Base-by-base conservation (phyloP, 2,329 filamentous ascomycete genomes). In the Bimuria novae-zelandiae region DNA sequence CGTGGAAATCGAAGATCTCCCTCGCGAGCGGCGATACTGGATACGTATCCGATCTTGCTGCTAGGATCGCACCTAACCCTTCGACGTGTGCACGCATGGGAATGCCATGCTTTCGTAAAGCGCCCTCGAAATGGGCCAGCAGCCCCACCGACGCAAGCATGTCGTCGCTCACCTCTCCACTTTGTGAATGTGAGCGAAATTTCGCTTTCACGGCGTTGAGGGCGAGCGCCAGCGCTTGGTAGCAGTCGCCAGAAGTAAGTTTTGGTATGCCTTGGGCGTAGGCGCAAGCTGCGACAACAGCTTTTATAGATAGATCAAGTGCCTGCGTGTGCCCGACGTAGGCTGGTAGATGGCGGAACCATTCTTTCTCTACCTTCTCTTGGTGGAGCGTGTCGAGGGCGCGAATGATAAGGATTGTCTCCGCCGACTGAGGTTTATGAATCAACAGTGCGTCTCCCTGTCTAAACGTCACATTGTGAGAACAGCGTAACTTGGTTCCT, bases 331-430 rank as follows among this genome's bases (percentile, higher is more conserved):
- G 37, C 27, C 57, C 57, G 16, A 58, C 52, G 40, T 54, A 52
- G 47, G 55, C 53, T 32, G 55, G 57, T 23, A 60, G 53, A 49
- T 60, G 57, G 49, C 52, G 55, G 33, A 60, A 58, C 52, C 55
- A 60, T 58, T 60, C 52, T 14, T 50, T 12, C 47, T 60, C 57
- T 39, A 60, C 55, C 44, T 52, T 54, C 36, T 58, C 50, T 52
- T 47, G 25, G 40, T 42, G 55, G 36, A 60, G 43, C 25, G 52
- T 52, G 52, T 56, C 55, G 46, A 58, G 22, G 6, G 57, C 52
- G 10, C 48, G 49, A 14, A 56, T 56, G 50, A 58, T 58, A 47
- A 56, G 25, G 42, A 52, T 44, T 45, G 46, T 48, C 40, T 58
- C 55, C 39, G 48, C 41, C 19, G 40, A 43, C 27, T 43, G 40